Evolutionary conservation across 1,284 basidiomycete species (phyloP).

Genomic region (Sanguinoderma infundibulare): DNA sequence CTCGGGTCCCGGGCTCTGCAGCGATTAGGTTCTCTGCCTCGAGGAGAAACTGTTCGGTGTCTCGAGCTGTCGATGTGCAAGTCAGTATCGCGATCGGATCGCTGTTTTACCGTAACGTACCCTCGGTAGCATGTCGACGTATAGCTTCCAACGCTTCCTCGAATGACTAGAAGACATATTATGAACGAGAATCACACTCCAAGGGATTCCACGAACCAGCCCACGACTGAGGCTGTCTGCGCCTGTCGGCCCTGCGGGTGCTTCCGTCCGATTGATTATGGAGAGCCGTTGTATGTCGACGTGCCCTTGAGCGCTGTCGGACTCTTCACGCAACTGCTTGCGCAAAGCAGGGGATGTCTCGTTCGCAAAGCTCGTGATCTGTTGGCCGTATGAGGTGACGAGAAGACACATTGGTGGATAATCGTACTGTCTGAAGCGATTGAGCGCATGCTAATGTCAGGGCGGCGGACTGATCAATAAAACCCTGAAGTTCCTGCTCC

Average conservation of each 20-base stretch:
- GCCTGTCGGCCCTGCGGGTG: background rate
- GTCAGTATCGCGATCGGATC: background rate
- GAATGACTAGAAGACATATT: background rate
- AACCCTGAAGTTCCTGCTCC: constrained; percentile 19
- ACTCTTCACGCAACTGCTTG: constrained; percentile 14
- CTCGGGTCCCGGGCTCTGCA: background rate
- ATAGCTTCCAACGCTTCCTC: background rate
- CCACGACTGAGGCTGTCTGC: background rate
- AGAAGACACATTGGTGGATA: background rate
- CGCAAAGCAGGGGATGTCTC: constrained; percentile 17
- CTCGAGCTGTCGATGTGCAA: background rate
- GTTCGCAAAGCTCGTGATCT: constrained; percentile 15
- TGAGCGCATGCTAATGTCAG: constrained; percentile 18
- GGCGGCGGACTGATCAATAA: constrained; percentile 15
- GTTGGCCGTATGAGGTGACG: background rate
- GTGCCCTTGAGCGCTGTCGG: constrained; percentile 15
- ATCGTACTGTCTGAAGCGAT: constrained; percentile 17
- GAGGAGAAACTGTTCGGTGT: background rate
- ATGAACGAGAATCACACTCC: no score
- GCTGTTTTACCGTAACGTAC: background rate
- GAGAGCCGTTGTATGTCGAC: constrained; percentile 23
- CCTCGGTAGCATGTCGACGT: background rate
- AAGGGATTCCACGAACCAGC: constrained; percentile 3
- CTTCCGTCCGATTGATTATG: constrained; percentile 11
- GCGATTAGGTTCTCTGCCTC: background rate